These are phyloP conservation scores for Candida sanyaensis DNA, from an alignment of 1,139 yeast genomes.

Conservation along the genomic window DNA sequence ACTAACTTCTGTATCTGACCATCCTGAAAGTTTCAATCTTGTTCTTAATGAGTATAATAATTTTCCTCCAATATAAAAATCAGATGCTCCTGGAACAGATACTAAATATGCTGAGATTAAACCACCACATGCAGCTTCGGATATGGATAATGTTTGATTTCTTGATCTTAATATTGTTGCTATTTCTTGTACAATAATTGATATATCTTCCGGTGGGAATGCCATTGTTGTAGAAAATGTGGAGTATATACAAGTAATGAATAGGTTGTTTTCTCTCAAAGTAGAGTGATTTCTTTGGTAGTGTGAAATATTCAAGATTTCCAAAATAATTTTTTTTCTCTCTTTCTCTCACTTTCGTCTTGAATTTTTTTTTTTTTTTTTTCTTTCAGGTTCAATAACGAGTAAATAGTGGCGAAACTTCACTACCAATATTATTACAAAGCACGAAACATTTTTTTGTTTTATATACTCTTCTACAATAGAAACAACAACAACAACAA, in stretches of 20 bases:
- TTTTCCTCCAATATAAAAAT: conserved; percentile 82
- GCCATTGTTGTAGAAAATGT: conserved; percentile 25
- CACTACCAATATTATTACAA: no score
- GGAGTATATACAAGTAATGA: not conserved
- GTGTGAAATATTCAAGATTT: conserved; percentile 1
- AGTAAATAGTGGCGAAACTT: conserved; percentile 1
- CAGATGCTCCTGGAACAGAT: conserved; percentile 82
- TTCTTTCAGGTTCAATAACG: not conserved
- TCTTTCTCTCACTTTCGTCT: no score
- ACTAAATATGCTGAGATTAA: conserved; percentile 77
- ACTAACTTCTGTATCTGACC: conserved; percentile 69
- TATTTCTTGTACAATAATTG: conserved; percentile 52
- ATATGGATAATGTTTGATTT: conserved; percentile 69
- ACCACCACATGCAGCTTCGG: conserved; percentile 93
- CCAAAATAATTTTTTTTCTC: not conserved
- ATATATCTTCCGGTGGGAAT: conserved; percentile 65
- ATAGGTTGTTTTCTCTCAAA: not conserved
- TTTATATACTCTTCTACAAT: no score
- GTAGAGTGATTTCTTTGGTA: not conserved
- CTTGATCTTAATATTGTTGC: conserved; percentile 54
- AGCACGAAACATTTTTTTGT: no score
- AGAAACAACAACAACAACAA: no score
- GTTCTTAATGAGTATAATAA: conserved; percentile 76
- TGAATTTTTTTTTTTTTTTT: no score
- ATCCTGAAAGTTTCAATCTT: conserved; percentile 72